These are phyloP conservation scores for Penicillium longicatenatum DNA, from an alignment of 495 filamentous ascomycete genomes.

Conservation along the genomic window DNA sequence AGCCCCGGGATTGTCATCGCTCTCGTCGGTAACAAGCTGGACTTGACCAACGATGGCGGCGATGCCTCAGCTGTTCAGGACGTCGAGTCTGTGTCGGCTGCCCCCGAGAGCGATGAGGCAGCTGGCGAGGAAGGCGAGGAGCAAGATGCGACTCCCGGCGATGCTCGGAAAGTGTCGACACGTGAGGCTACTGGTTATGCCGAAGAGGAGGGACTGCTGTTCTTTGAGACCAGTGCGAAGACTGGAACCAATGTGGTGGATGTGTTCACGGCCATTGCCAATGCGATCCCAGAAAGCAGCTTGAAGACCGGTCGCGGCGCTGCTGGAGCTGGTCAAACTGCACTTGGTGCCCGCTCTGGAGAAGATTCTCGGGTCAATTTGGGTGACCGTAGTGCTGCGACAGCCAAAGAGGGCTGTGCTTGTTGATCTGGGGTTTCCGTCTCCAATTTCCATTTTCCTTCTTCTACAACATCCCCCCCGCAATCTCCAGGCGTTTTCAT, in stretches of 20 bases:
- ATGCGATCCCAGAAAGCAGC: slow-evolving; percentile 93
- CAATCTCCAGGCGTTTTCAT: slow-evolving; percentile 3
- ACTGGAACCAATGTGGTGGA: slow-evolving; percentile 90
- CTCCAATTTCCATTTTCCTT: slow-evolving; percentile 2
- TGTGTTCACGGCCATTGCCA: slow-evolving; percentile 98
- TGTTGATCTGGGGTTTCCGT: slow-evolving; percentile 55
- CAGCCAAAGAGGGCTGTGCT: slow-evolving; percentile 89
- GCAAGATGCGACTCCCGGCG: slow-evolving; percentile 62
- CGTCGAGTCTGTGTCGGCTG: slow-evolving; percentile 28
- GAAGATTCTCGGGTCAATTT: slow-evolving; percentile 51
- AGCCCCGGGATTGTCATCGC: slow-evolving; percentile 97
- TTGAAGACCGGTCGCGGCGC: slow-evolving; percentile 80
- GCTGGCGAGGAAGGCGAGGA: slow-evolving; percentile 56
- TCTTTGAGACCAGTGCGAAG: slow-evolving; percentile 98
- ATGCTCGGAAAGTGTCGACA: slow-evolving; percentile 83
- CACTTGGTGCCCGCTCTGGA: slow-evolving; percentile 38
- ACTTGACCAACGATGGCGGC: slow-evolving; percentile 67
- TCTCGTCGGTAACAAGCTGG: slow-evolving; percentile 95
- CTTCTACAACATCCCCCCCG: slow-evolving; percentile 11
- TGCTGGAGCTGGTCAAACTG: slow-evolving; percentile 56
- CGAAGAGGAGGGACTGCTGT: slow-evolving; percentile 88
- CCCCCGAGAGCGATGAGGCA: slow-evolving; percentile 38
- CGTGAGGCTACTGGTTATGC: slow-evolving; percentile 91
- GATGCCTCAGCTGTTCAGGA: slow-evolving; percentile 37
- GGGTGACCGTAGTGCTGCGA: slow-evolving; percentile 45